Percentiles rank a stretch among this genome's conserved stretches.
Conservation (phyloP, 768 basidiomycete genomes). For the Ramaria rubella region DNA sequence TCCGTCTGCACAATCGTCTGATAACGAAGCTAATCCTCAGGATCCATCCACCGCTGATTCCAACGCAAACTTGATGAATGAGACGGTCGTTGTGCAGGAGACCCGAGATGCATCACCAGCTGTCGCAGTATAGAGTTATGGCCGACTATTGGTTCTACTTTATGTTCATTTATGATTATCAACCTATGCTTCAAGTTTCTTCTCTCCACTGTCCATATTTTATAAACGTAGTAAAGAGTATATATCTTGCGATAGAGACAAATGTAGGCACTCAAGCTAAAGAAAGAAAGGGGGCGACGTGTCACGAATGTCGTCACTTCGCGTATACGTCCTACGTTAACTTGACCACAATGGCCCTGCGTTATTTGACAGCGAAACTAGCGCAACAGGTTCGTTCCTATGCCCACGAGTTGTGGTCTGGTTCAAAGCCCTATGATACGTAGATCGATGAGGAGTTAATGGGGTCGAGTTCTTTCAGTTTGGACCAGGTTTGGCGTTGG, state of each 20-base stretch:
- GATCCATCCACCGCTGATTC: background rate
- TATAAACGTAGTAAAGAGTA: too few species aligned
- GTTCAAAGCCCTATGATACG: too few species aligned
- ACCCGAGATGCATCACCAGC: background rate
- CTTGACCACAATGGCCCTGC: constrained; percentile 39
- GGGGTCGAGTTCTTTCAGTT: constrained; percentile 86
- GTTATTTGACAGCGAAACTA: constrained; percentile 63
- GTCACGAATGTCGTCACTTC: background rate
- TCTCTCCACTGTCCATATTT: too few species aligned
- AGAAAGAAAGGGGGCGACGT: too few species aligned
- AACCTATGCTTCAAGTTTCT: background rate
- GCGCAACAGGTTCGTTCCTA: constrained; percentile 62
- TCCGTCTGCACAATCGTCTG: background rate
- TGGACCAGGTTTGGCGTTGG: constrained; percentile 61
- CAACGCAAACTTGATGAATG: background rate
- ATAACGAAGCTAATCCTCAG: background rate
- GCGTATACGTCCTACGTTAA: background rate
- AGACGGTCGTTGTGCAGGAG: background rate
- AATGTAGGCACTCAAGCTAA: background rate
- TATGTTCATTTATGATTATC: background rate
- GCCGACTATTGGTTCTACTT: background rate
- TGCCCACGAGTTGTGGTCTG: background rate
- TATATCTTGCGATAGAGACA: too few species aligned
- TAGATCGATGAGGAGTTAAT: constrained; percentile 97
- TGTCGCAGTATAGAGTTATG: background rate